Base-by-base conservation (phyloP, 2,329 filamentous ascomycete species). In the Zymoseptoria brevis region DNA sequence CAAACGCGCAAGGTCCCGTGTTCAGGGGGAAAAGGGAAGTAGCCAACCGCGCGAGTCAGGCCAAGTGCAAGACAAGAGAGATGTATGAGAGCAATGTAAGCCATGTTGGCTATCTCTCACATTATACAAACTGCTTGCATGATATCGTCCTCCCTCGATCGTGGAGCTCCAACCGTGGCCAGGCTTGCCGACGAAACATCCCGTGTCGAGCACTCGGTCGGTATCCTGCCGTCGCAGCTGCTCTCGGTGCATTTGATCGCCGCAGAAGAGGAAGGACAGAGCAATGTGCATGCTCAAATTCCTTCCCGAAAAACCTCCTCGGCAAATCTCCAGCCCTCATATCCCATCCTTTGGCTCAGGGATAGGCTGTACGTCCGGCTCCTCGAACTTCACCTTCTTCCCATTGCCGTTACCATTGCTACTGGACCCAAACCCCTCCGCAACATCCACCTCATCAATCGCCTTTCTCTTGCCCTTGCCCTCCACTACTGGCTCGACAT, bases 401-500 rank as follows among this genome's bases (percentile, higher is more conserved):
- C 63, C 65, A 54, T 59, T 64, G 24, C 59, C 58, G 16, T 57
- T 58, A 8, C 50, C 24, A 50, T 52, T 52, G 22, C 62, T 59
- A 22, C 48, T 55, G 9, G 49, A 41, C 16, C 4, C 16, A 7
- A 45, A 45, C 1, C 35, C 35, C 16, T 45, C 35, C 35, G 35
- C 35, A 16, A 45, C 60, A 24, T 41, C 58, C 1, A 35, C 54
- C 6, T 54, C 60, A 48, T 67, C 66, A 16, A 69, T 67, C 8
- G 64, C 68, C 62, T 69, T 69, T 26, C 67, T 59, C 62, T 72
- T 71, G 16, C 64, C 65, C 60, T 69, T 68, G n/a, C 65, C 68
- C 24, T 64, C 64, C 3, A 56, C 59, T 16, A 59, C 50, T 8
- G 62, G 58, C 22, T 62, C 57, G 24, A 59, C 58, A 54, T 51